Conservation (phyloP, 1,284 basidiomycete species). For the Malassezia caprae region DNA sequence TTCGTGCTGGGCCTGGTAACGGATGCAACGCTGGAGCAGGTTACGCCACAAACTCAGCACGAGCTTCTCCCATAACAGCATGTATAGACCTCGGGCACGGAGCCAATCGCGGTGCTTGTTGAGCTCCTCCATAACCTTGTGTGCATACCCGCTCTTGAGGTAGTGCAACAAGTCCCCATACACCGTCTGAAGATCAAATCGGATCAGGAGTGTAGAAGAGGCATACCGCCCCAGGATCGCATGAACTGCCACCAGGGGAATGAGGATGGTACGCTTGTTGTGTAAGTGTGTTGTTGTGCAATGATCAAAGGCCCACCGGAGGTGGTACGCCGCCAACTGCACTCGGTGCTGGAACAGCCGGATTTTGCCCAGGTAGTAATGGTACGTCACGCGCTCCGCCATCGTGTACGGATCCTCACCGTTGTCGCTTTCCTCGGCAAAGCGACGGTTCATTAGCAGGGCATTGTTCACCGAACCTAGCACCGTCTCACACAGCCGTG, state of each 20-base stretch:
- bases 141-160: conserved; percentile 42
- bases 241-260: conserved; percentile 47
- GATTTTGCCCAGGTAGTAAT: conserved; percentile 50
- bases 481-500: conserved; percentile 51
- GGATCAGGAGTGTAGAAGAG: conserved; percentile 27
- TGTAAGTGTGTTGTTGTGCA: conserved; percentile 32
- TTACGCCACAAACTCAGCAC: conserved; percentile 50
- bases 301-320: conserved; percentile 48
- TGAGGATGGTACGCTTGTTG: conserved; percentile 48
- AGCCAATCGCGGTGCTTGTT: conserved; percentile 46
- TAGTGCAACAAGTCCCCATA: conserved; percentile 31
- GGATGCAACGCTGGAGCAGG: conserved; percentile 32
- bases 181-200: conserved; percentile 31
- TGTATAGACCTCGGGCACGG: conserved; percentile 44
- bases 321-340: conserved; percentile 42
- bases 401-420: conserved; percentile 45
- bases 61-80: conserved; percentile 49
- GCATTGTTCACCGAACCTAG: conserved; percentile 49
- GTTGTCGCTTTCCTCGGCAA: conserved; percentile 9
- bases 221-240: conserved; percentile 49
- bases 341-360: conserved; percentile 49
- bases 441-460: conserved; percentile 30
- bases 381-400: conserved; percentile 48
- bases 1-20: conserved; percentile 6
- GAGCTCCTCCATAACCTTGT: conserved; percentile 29